Percentiles rank a stretch among this genome's conserved stretches.
These are phyloP conservation scores for Pseudogymnoascus sp. DNA, from an alignment of 2,329 filamentous ascomycete genomes.

Conservation along the genomic window DNA sequence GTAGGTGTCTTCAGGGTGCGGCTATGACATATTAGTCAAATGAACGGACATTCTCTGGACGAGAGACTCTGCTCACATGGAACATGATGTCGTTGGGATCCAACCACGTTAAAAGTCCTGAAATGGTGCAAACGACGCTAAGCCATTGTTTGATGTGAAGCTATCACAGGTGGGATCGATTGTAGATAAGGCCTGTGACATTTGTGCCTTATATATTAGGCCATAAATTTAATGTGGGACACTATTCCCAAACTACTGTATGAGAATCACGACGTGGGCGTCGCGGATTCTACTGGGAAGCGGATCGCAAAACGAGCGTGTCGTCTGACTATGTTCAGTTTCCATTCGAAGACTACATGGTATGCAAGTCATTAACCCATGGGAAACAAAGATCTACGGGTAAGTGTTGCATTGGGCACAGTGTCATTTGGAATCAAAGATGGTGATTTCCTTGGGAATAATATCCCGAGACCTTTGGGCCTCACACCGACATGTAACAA, in stretches of 20 bases:
- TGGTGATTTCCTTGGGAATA: slow-evolving; percentile 8
- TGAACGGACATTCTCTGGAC: neutral
- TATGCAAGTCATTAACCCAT: neutral
- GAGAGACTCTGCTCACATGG: neutral
- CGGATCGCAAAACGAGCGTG: neutral
- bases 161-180: neutral
- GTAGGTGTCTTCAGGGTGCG: slow-evolving; percentile 65
- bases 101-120: neutral
- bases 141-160: neutral
- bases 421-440: neutral
- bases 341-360: neutral
- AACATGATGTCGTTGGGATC: slow-evolving; percentile 1
- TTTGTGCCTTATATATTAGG: neutral
- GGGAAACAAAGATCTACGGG: neutral
- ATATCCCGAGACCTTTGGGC: neutral
- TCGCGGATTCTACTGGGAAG: neutral
- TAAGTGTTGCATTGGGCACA: neutral
- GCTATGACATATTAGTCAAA: slow-evolving; percentile 33
- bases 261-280: neutral
- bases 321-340: neutral
- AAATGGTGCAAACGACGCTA: neutral
- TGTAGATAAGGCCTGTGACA: neutral
- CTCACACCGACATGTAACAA: slow-evolving; percentile 3
- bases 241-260: neutral
- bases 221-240: neutral